Conservation (phyloP, 805 yeast genomes). For the Candida schatavii region DNA sequence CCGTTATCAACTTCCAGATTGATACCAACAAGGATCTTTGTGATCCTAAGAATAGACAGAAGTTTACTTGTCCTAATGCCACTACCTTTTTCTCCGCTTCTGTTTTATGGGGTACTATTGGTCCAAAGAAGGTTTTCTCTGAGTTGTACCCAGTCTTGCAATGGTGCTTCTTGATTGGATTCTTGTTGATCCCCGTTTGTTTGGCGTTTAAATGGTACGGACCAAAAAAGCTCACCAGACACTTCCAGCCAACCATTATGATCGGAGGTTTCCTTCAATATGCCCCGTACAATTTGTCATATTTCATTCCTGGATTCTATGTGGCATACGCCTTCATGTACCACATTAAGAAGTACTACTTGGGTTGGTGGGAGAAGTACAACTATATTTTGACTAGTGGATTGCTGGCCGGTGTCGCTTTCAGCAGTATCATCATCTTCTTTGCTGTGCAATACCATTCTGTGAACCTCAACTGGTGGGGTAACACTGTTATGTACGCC, state of each 20-base stretch:
- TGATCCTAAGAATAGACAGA: constrained; percentile 34
- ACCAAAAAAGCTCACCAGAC: constrained; percentile 14
- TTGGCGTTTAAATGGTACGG: constrained; percentile 13
- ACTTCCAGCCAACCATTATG: constrained; percentile 39
- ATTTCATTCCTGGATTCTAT: constrained; percentile 53
- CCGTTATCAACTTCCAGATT: constrained; percentile 27
- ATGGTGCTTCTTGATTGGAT: constrained; percentile 34
- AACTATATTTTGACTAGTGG: constrained; percentile 54
- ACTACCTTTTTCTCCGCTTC: constrained; percentile 50
- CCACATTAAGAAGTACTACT: constrained; percentile 42
- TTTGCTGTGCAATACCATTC: constrained; percentile 35
- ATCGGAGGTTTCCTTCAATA: constrained; percentile 43
- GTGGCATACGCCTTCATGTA: constrained; percentile 51
- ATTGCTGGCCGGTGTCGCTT: constrained; percentile 33
- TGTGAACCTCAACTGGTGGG: constrained; percentile 32
- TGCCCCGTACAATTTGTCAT: constrained; percentile 45
- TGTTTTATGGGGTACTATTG: constrained; percentile 58
- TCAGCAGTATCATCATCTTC: constrained; percentile 31
- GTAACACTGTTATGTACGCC: constrained; percentile 15
- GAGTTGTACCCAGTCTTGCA: constrained; percentile 32
- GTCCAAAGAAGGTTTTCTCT: constrained; percentile 42
- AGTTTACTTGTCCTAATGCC: constrained; percentile 38
- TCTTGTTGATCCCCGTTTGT: constrained; percentile 21
- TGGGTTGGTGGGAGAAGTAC: constrained; percentile 65
- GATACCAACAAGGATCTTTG: constrained; percentile 38